Evolutionary conservation across 2,329 filamentous ascomycete species (phyloP).

Genomic region (Exutisphaerella laricina): DNA sequence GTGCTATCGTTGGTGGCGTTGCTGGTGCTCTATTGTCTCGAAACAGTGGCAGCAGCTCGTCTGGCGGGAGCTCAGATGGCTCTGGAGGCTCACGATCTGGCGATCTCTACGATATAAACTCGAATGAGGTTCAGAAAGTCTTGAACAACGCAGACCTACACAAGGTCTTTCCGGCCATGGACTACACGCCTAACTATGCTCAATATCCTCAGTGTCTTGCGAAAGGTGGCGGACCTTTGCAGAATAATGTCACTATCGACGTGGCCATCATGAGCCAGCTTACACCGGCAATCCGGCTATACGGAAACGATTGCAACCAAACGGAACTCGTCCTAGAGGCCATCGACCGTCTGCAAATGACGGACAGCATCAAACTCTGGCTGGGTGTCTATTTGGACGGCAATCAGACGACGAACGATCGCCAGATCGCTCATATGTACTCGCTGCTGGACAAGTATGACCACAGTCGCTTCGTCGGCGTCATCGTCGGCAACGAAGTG

Average conservation of each 20-base stretch:
- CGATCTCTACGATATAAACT: constrained; percentile 64
- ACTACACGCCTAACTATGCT: constrained; percentile 87
- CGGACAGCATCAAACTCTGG: constrained; percentile 77
- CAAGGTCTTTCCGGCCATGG: constrained; percentile 91
- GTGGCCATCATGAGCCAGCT: constrained; percentile 84
- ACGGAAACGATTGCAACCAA: constrained; percentile 96
- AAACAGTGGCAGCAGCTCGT: constrained; percentile 27
- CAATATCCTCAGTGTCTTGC: constrained; percentile 80
- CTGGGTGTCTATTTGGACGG: constrained; percentile 87
- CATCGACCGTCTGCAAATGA: constrained; percentile 65
- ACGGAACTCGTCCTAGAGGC: constrained; percentile 88
- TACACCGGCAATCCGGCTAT: constrained; percentile 80
- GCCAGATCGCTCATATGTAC: constrained; percentile 82
- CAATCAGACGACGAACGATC: constrained; percentile 74
- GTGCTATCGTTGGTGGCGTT: constrained; percentile 67
- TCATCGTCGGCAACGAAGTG: constrained; percentile 60
- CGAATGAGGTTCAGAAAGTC: constrained; percentile 70
- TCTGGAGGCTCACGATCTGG: constrained; percentile 10
- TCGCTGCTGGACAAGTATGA: constrained; percentile 64
- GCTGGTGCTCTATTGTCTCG: constrained; percentile 63
- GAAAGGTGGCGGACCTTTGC: constrained; percentile 63
- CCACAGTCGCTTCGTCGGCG: constrained; percentile 51
- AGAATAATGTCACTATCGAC: constrained; percentile 92
- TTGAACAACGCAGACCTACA: constrained; percentile 77
- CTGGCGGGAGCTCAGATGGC: constrained; percentile 2